Evolutionary conservation across 2,329 filamentous ascomycete genomes (phyloP), one percentile per base, ranked within the genome.

Genomic region (Arachnomyces sp.): DNA sequence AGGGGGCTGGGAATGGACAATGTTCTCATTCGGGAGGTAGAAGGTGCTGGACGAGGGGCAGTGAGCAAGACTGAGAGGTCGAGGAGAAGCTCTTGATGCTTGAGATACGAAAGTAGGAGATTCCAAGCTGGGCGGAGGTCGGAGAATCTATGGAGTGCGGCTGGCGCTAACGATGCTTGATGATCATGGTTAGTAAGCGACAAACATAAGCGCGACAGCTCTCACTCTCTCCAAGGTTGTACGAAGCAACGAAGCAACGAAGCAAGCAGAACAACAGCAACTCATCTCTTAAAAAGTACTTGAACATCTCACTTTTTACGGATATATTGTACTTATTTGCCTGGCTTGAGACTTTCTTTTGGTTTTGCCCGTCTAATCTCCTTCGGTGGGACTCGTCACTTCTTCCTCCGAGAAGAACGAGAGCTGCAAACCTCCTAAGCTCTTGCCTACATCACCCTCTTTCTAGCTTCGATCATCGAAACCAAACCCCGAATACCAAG

Each of bases 401-500:
- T 31, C 21, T 13, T 18, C 29, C 21, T 37, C n/a, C 9, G 21
- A 25, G 21, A 25, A 25, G 21, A 25, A 9, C 21, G 9, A 25
- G 21, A 5, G 21, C 9, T 5, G 9, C 21, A 25, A 25, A 25
- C 21, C 21, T 25, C 21, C 9, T 25, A 25, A 25, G 21, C 21
- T 25, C 21, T 25, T 25, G 5, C 21, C 21, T 25, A 25, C 21
- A 9, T 25, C 21, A 31, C 51, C 44, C 45, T 33, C 33, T 43
- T 28, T 44, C 32, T 45, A 42, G 39, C 43, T 44, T 47, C 36
- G 45, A 25, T 25, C 21, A 25, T 25, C 21, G 21, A 25, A 25
- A 44, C 40, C 36, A 34, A 34, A 44, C 42, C 36, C 34, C 34
- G 45, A 39, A 51, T 25, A 28, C 43, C 53, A 72, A 50, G 44